phyloP scores from a whole-genome alignment of 768 basidiomycete species.

The Heimioporus sp. region DNA sequence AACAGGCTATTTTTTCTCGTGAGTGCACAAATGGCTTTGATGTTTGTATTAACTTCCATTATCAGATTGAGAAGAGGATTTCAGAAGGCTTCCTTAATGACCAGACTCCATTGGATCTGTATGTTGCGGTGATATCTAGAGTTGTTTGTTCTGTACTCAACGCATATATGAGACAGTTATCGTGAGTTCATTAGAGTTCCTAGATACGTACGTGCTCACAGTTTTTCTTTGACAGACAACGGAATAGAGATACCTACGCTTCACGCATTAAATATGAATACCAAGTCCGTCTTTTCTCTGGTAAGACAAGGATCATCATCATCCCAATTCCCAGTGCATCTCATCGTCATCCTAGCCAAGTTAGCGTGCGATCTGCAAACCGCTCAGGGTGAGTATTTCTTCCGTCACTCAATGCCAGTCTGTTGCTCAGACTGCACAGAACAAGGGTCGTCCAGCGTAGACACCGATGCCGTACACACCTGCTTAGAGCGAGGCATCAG shows the following conservation, averaged over 20 bases:
- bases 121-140: conserved; percentile 9
- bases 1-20: conserved; percentile 22
- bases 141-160: conserved; percentile 16
- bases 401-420: background rate
- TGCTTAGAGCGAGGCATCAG: conserved; percentile 13
- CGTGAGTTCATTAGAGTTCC: conserved; percentile 11
- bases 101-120: conserved; percentile 2
- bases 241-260: conserved; percentile 2
- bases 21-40: background rate
- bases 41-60: background rate
- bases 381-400: conserved; percentile 14
- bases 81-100: background rate
- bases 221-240: background rate
- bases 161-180: conserved; percentile 13
- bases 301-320: background rate
- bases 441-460: background rate
- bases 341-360: conserved; percentile 8
- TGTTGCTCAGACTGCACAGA: conserved; percentile 6
- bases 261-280: conserved; percentile 21
- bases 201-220: background rate
- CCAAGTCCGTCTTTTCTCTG: conserved; percentile 19
- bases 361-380: conserved; percentile 21
- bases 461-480: background rate
- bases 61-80: conserved; percentile 23
- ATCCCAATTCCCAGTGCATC: background rate